Percentiles rank a stretch among this genome's conserved stretches.
These are phyloP conservation scores for Chlorella variabilis DNA, from an alignment of 163 green algal species.

Conservation along the genomic window DNA sequence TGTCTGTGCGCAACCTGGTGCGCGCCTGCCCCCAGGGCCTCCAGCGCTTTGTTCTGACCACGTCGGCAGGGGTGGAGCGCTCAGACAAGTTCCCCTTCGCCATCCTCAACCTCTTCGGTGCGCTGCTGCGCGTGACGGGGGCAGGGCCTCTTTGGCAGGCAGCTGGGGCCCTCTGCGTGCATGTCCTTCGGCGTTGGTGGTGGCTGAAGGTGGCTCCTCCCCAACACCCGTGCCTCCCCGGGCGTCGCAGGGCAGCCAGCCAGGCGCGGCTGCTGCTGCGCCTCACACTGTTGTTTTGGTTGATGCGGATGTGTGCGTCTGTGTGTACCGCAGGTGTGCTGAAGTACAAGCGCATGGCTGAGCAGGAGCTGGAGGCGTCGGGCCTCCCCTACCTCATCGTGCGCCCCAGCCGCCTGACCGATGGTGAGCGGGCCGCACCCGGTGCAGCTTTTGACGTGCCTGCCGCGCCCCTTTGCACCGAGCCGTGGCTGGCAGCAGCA, in stretches of 20 bases:
- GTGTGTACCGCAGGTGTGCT: constrained; percentile 79
- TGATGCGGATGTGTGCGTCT: too few species aligned
- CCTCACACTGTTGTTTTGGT: too few species aligned
- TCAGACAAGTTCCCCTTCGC: constrained; percentile 75
- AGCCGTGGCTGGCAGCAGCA: too few species aligned
- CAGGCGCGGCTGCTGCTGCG: too few species aligned
- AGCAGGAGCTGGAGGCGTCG: constrained; percentile 75
- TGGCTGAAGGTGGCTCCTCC: too few species aligned
- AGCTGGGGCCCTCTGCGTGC: neutral
- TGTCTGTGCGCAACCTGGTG: constrained; percentile 79
- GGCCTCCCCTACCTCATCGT: constrained; percentile 90
- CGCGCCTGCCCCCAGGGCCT: constrained; percentile 58
- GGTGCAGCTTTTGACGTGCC: neutral
- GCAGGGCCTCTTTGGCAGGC: neutral
- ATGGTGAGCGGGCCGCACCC: constrained; percentile 57
- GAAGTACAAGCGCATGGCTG: constrained; percentile 87
- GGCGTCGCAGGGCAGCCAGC: too few species aligned
- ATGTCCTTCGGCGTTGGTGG: too few species aligned
- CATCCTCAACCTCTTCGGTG: constrained; percentile 95
- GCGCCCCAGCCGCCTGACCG: constrained; percentile 83
- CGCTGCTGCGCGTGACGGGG: neutral
- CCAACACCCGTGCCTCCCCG: too few species aligned
- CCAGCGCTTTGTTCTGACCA: constrained; percentile 90
- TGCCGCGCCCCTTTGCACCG: neutral
- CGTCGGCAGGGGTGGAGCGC: constrained; percentile 88